Evolutionary conservation across 768 basidiomycete genomes (phyloP), one percentile per base, ranked within the genome.

Genomic region (Auricularia heimuer): DNA sequence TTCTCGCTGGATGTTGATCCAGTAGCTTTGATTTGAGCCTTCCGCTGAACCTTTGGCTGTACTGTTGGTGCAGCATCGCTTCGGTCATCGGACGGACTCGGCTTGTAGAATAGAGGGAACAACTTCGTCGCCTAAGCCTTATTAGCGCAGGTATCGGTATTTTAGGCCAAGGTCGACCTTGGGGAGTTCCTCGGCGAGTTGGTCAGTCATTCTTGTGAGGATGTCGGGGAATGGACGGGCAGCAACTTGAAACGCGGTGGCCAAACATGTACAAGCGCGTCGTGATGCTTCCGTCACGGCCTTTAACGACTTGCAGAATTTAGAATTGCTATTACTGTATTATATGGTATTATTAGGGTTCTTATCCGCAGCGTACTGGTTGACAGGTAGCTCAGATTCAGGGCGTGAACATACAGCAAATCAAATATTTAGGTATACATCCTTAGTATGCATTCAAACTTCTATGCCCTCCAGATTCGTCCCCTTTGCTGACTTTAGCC

Each of bases 401-500:
- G 29, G 29, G 29, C 29, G 29, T 29, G 29, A 29, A 29, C 2
- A 29, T 29, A 29, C 29, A 29, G 24, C 29, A 29, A 29, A 29
- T 29, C 29, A 29, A 29, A 29, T 29, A 29, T 29, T 29, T 29
- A 29, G 2, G 29, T 29, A 29, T 29, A 29, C 29, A 29, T 29
- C 29, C 29, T 29, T 29, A 29, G 29, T 29, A 29, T 29, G 29
- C 29, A 29, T 36, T 69, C 62, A 93, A 21, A 93, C 81, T 73
- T 92, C 90, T 65, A 92, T 91, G 10, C 86, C 89, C 74, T 94
- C 91, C 65, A 92, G 71, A 74, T 90, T 93, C 8, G 90, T 94
- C 39, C 91, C 91, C 91, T 92, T 29, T 29, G 29, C 29, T 29
- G 29, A 29, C 29, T 29, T 29, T 29, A 29, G 29, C 29, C 29